phyloP scores from a whole-genome alignment of 179 eudicot genomes.

The Carnegiea gigantea region DNA sequence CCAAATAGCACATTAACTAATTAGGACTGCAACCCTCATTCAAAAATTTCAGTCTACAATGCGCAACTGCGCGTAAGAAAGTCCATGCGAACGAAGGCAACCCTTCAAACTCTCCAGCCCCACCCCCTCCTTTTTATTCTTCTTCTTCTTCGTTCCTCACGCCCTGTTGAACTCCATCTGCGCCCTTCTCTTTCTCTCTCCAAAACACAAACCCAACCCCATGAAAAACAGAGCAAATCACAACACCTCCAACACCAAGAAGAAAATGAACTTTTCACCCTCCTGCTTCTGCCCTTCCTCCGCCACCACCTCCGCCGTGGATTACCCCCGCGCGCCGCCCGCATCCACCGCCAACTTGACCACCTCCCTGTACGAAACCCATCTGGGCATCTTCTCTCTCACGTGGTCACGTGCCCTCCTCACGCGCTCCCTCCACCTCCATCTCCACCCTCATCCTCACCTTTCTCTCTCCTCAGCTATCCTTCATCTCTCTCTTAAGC shows the following conservation, averaged over 20 bases:
- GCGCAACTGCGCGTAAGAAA: not conserved
- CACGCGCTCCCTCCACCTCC: conserved; percentile 52
- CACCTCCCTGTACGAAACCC: conserved; percentile 65
- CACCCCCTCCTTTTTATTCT: not conserved
- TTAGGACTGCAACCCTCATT: not conserved
- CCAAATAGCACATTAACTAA: no score
- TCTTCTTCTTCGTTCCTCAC: not conserved
- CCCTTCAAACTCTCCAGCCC: not conserved
- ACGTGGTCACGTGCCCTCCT: conserved; percentile 64
- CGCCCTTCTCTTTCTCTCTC: not conserved
- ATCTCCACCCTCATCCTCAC: conserved; percentile 24
- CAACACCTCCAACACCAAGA: not conserved
- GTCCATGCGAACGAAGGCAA: not conserved
- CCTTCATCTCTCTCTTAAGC: conserved; percentile 53
- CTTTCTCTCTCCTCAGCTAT: conserved; percentile 36
- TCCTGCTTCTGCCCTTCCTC: conserved; percentile 37
- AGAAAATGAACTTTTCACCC: conserved; percentile 29
- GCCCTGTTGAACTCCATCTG: not conserved
- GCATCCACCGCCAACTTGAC: conserved; percentile 45
- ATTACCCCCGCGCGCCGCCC: conserved; percentile 1
- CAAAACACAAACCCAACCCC: not conserved
- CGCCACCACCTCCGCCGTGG: conserved; percentile 13
- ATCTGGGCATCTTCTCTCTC: conserved; percentile 53
- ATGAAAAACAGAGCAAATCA: conserved; percentile 20
- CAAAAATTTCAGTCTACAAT: not conserved